Percentiles rank a stretch among this genome's conserved stretches.
These are phyloP conservation scores for Cyberlindnera americana DNA, from an alignment of 805 yeast species.

Conservation along the genomic window DNA sequence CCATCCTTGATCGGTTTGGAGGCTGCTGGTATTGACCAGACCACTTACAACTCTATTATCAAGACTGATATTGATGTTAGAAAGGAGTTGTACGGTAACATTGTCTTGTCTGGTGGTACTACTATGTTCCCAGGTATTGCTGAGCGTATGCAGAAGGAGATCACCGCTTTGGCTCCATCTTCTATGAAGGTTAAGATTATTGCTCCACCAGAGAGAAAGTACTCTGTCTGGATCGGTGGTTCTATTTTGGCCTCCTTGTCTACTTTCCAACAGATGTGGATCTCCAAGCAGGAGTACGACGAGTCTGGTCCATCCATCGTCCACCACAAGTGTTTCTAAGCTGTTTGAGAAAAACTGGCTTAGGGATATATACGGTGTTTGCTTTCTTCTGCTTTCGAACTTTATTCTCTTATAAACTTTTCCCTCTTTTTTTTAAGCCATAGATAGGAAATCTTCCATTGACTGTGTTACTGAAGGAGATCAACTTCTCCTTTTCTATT, in stretches of 20 bases:
- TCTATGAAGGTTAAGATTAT: slow-evolving; percentile 99
- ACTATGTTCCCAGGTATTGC: slow-evolving; percentile 99
- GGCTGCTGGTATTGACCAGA: slow-evolving; percentile 99
- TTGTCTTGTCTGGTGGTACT: slow-evolving; percentile 99
- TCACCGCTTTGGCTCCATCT: slow-evolving; percentile 98
- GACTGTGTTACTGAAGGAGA: too few species aligned
- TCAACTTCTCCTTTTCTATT: too few species aligned
- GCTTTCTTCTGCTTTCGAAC: too few species aligned
- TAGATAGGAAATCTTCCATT: too few species aligned
- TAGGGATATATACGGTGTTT: too few species aligned
- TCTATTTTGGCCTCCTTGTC: slow-evolving; percentile 97
- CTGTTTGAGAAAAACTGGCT: too few species aligned
- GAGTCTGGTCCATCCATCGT: slow-evolving; percentile 99
- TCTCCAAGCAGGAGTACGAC: slow-evolving; percentile 99
- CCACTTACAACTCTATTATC: slow-evolving; percentile 69
- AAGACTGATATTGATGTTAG: slow-evolving; percentile 99
- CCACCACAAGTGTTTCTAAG: slow-evolving; percentile 48
- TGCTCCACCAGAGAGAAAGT: slow-evolving; percentile 99
- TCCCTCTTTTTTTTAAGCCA: too few species aligned
- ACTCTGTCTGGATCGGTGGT: slow-evolving; percentile 99
- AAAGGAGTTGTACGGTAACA: slow-evolving; percentile 98
- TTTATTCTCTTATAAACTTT: too few species aligned
- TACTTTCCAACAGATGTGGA: slow-evolving; percentile 99
- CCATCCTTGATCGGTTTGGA: slow-evolving; percentile 88
- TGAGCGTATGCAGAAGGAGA: slow-evolving; percentile 99